Base-by-base conservation (phyloP, 2,329 filamentous ascomycete species). In the Fusarium graminum region DNA sequence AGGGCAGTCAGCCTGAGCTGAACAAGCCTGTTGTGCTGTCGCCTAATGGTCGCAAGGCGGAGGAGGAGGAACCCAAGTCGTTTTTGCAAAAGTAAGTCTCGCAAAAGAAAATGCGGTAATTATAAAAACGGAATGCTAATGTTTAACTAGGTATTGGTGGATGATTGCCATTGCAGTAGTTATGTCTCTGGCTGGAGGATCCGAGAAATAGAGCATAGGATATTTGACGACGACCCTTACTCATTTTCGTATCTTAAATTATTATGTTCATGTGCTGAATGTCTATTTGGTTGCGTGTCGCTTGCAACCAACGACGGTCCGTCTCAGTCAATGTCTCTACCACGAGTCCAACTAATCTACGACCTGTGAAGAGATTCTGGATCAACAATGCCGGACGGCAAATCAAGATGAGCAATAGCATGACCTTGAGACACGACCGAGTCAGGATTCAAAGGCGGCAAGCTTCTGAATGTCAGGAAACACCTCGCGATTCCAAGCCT, bases 11-110 rank as follows among this genome's bases (percentile, higher is more conserved):
- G 73, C 87, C 87, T 3, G 82, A 83, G 67, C 77, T 91, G 71
- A 90, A 90, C 71, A 86, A 85, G 77, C 88, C 88, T 4, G 81
- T 91, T 36, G 84, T 90, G 45, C 76, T 91, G 64, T 84, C 79
- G 43, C 80, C 86, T 0, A 85, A 89, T 66, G 88, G 88, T 16
- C 87, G 82, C 79, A 81, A 86, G 75, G 83, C 83, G 40, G 83
- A 78, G 54, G 80, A 81, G 63, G 82, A 83, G 72, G 78, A 77
- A 53, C 87, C 90, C 79, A 91, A 90, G 83, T 82, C 85, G 3
- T 82, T 91, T 63, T 74, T 91, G 56, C 88, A 90, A 77, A 90
- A 89, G 88, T 90, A 81, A 71, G 84, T 81, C 29, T 11, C 22
- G 26, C 19, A 28, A 36, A 4, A 32, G 28, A 29, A 36, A 16